Percentiles rank a stretch among this genome's conserved stretches.
These are phyloP conservation scores for Gorgonomyces haynaldii DNA, from an alignment of 192 early-diverging fungal genomes.

Conservation along the genomic window DNA sequence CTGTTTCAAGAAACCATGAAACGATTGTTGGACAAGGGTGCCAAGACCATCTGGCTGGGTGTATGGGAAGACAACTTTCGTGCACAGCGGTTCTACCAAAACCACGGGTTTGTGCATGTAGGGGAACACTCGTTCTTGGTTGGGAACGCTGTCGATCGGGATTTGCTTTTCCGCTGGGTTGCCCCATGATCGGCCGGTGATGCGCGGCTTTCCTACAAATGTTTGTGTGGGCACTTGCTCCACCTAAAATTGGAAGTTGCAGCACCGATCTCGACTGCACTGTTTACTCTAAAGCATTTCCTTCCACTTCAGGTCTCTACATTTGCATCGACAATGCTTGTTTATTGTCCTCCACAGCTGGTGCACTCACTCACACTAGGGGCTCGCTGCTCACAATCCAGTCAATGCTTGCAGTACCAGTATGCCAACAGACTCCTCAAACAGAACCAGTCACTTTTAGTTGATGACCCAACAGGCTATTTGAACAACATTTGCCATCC, in stretches of 20 bases:
- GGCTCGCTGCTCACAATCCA: constrained; percentile 32
- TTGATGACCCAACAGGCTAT: not conserved
- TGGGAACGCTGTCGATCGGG: constrained; percentile 11
- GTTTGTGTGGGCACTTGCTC: too few species aligned
- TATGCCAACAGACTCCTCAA: not conserved
- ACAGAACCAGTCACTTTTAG: not conserved
- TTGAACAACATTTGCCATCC: constrained; percentile 35
- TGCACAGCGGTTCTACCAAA: constrained; percentile 16
- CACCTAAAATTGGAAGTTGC: constrained; percentile 1
- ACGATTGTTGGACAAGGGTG: not conserved
- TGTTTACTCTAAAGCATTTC: constrained; percentile 1
- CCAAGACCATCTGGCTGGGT: constrained; percentile 10
- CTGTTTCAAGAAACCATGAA: constrained; percentile 6
- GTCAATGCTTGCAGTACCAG: constrained; percentile 42
- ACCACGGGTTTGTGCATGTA: constrained; percentile 9
- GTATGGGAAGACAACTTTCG: constrained; percentile 14
- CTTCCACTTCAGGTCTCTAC: constrained; percentile 13
- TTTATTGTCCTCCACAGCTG: too few species aligned
- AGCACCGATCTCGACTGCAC: not conserved
- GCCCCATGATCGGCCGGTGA: too few species aligned
- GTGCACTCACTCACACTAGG: constrained; percentile 49
- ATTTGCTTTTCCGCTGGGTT: constrained; percentile 7
- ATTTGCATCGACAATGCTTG: constrained; percentile 42
- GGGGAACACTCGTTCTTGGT: constrained; percentile 13
- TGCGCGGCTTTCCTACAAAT: too few species aligned